Base-by-base conservation (phyloP, 2,329 filamentous ascomycete genomes). In the Dactylellina sp. region DNA sequence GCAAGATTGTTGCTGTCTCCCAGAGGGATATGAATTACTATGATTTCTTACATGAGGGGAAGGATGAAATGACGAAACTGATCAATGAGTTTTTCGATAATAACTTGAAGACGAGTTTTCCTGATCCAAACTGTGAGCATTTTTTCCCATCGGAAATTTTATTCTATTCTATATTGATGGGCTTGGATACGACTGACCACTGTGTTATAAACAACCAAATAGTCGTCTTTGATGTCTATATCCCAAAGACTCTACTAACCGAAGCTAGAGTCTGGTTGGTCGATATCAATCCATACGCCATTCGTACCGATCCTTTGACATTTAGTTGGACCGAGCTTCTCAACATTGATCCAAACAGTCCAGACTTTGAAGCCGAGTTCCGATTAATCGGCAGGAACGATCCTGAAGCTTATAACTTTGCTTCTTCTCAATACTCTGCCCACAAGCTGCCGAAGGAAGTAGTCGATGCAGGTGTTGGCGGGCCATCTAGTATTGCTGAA, bases 271-370 rank as follows among this genome's bases (percentile, higher is more conserved):
- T 96, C 1, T 91, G 93, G 83, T 84, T 99, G 9, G 89, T 99
- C 53, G 95, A 99, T 80, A 91, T 99, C 79, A 98, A 98, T 79
- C 92, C 95, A 0, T 99, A 94, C 92, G 94, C 94, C 0, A 87
- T 88, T 44, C 85, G 92, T 72, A 99, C 95, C 0, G 95, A 99
- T 82, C 90, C 91, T 2, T 81, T 98, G 47, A 84, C 97, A 0
- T 99, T 97, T 80, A 89, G 89, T 46, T 99, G 95, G 95, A 80
- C 90, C 75, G 94, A 98, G 82, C 84, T 99, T 42, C 83, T 98
- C 70, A 82, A 83, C 39, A 82, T 83, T 1, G 82, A 85, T 0
- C 85, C 87, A 2, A 84, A 85, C 0, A 84, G 85, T 0, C 86
- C 89, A 44, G 83, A 86, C 61, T 81, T 85, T 14, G 84, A 85